A percentile compares a stretch with the other conserved stretches of the same genome.
Conservation (phyloP, 106 monocot genomes). For the Vanilla planifolia region DNA sequence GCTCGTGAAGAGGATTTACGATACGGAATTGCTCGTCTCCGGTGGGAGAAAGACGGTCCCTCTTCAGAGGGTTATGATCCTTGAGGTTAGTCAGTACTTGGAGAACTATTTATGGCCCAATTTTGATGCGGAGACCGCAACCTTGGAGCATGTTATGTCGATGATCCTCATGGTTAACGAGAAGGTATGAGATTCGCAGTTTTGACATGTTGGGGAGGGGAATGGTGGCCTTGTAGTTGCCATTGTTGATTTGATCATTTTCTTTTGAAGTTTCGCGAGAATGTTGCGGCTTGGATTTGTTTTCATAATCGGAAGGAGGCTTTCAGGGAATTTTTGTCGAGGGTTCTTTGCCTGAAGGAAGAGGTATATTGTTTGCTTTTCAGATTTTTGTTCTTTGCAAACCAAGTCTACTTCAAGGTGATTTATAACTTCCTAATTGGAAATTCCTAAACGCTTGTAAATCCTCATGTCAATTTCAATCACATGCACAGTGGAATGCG, state of each 20-base stretch:
- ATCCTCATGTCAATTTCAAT: too few relatives aligned
- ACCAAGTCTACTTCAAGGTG: too few relatives aligned
- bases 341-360: constrained; percentile 81
- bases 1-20: constrained; percentile 77
- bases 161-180: constrained; percentile 97
- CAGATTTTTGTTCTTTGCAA: too few relatives aligned
- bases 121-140: constrained; percentile 62
- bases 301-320: constrained; percentile 79
- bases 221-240: neutral
- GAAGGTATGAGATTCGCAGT: constrained; percentile 43
- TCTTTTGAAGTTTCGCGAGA: constrained; percentile 77
- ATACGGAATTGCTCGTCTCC: constrained; percentile 59
- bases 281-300: constrained; percentile 92
- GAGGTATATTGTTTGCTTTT: constrained; percentile 29
- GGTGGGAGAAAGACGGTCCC: constrained; percentile 78
- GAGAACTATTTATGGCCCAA: constrained; percentile 97
- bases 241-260: constrained; percentile 1
- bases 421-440: too few relatives aligned
- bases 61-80: constrained; percentile 87
- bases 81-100: constrained; percentile 97
- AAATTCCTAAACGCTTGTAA: too few relatives aligned
- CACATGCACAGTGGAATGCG: too few relatives aligned
- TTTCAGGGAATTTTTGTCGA: constrained; percentile 62
- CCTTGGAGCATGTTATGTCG: constrained; percentile 96
- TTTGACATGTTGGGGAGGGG: neutral